Evolutionary conservation across 371 early-diverging fungal species (phyloP).

Genomic region (Phascolomyces articulosus): DNA sequence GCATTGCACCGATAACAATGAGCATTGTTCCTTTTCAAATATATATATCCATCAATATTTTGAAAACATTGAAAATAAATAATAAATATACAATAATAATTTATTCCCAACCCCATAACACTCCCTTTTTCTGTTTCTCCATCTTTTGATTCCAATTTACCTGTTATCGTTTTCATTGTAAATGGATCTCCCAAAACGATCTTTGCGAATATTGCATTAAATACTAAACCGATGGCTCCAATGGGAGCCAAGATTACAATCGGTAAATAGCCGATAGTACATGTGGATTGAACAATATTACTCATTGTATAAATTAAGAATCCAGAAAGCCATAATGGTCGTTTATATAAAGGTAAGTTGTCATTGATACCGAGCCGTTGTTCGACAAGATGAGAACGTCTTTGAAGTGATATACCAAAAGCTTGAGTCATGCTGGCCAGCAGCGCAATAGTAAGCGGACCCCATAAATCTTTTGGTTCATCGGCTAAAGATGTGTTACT

Average conservation of each 20-base stretch:
- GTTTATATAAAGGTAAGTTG: conserved; percentile 47
- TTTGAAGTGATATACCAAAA: conserved; percentile 73
- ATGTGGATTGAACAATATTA: conserved; percentile 71
- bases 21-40: conserved; percentile 62
- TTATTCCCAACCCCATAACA: neutral
- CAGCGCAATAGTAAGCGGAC: conserved; percentile 39
- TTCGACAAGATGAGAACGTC: conserved; percentile 62
- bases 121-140: neutral
- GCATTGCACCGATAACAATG: conserved; percentile 71
- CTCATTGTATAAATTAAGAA: conserved; percentile 74
- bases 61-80: neutral
- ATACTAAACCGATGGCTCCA: conserved; percentile 79
- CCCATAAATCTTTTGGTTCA: conserved; percentile 25
- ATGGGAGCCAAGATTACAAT: conserved; percentile 82
- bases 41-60: conserved; percentile 1
- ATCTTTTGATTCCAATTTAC: conserved; percentile 25
- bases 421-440: conserved; percentile 66
- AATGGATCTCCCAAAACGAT: conserved; percentile 70
- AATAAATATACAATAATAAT: neutral
- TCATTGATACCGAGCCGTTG: conserved; percentile 13
- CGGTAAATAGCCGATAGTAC: conserved; percentile 80
- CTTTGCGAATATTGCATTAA: conserved; percentile 81
- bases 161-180: conserved; percentile 59
- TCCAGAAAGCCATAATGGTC: conserved; percentile 51
- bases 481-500: neutral